Evolutionary conservation across 306 rosid genomes (phyloP).

Genomic region (Quercus variabilis): DNA sequence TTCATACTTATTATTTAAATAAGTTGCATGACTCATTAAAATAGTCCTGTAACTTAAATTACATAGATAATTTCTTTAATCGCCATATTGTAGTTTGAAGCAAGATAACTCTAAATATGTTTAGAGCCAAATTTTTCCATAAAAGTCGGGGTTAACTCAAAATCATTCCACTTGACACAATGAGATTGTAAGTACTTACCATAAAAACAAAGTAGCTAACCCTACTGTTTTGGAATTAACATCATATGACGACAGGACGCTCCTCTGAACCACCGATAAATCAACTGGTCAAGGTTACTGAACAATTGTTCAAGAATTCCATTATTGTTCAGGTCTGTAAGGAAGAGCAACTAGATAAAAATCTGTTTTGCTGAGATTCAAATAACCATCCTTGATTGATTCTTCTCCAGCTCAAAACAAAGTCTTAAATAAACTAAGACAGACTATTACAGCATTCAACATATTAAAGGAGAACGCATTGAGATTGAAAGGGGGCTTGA

Average conservation of each 20-base stretch:
- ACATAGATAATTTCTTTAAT: too few relatives aligned
- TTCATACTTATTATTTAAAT: too few relatives aligned
- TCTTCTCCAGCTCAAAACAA: not conserved
- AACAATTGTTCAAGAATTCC: not conserved
- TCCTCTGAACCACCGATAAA: slow-evolving; percentile 46
- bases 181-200: too few relatives aligned
- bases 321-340: not conserved
- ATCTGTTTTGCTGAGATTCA: not conserved
- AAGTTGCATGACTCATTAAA: too few relatives aligned
- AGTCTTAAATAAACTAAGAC: not conserved
- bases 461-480: not conserved
- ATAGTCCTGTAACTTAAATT: too few relatives aligned
- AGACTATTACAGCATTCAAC: not conserved
- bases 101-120: too few relatives aligned
- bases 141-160: too few relatives aligned
- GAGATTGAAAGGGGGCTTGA: not conserved
- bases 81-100: too few relatives aligned
- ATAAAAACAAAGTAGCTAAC: slow-evolving; percentile 2
- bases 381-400: not conserved
- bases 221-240: slow-evolving; percentile 16
- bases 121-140: too few relatives aligned
- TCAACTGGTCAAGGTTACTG: slow-evolving; percentile 7
- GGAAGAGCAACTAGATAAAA: not conserved
- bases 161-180: too few relatives aligned
- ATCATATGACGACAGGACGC: slow-evolving; percentile 54